Percentiles rank a stretch among this genome's conserved stretches.
Conservation (phyloP, 2,329 filamentous ascomycete species). For the Hypoxylon sp. region DNA sequence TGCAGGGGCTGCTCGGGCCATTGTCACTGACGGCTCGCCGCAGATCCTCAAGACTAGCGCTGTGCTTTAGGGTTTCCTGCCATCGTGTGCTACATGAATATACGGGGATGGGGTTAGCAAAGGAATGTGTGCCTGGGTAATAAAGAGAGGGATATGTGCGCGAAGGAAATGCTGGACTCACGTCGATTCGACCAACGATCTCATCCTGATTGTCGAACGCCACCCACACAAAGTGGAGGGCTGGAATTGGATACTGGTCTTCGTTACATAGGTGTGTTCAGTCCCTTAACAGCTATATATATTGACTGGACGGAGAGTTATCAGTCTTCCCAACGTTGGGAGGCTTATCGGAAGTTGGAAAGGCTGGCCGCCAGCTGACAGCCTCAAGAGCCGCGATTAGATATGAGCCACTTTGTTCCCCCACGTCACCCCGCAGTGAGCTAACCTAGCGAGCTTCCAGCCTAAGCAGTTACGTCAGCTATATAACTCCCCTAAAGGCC, state of each 20-base stretch:
- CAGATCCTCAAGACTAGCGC: constrained; percentile 70
- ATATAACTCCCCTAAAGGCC: neutral
- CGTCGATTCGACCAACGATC: constrained; percentile 50
- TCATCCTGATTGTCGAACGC: constrained; percentile 45
- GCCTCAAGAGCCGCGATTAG: constrained; percentile 12
- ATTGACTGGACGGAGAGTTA: constrained; percentile 6
- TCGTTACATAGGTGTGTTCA: constrained; percentile 5
- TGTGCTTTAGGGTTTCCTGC: constrained; percentile 71
- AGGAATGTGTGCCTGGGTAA: constrained; percentile 1
- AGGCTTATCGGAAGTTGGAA: constrained; percentile 29
- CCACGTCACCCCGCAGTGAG: constrained; percentile 20
- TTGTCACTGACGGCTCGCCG: constrained; percentile 73
- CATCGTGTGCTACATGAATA: constrained; percentile 70
- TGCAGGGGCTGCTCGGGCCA: constrained; percentile 71
- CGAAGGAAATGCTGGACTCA: constrained; percentile 39
- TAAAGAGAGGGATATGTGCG: neutral
- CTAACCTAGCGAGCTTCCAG: neutral
- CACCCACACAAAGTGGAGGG: constrained; percentile 10
- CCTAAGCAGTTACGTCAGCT: constrained; percentile 12
- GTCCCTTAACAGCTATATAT: neutral
- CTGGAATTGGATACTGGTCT: neutral
- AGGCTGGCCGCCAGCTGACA: constrained; percentile 41
- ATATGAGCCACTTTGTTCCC: constrained; percentile 13
- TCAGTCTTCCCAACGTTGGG: neutral
- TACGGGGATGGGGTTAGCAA: constrained; percentile 8